Base-by-base conservation (phyloP, 1,284 basidiomycete genomes). In the Puccinia horiana region DNA sequence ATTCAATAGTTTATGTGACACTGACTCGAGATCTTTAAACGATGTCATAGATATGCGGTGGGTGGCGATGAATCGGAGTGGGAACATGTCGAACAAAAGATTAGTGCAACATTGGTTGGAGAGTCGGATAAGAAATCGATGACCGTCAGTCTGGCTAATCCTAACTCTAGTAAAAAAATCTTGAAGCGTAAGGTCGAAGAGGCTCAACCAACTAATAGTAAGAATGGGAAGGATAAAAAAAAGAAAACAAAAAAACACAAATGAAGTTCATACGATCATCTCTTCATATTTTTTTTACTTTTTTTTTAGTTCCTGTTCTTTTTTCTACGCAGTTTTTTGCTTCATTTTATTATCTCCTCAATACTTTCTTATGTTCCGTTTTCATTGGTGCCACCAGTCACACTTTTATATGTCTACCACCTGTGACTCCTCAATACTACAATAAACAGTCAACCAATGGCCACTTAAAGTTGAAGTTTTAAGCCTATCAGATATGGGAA, bases 61-160 rank as follows among this genome's bases (percentile, higher is more conserved):
- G 74, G 63, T 11, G 81, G 81, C 40, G 74, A 70, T n/a, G 63
- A 82, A 76, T 56, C 73, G 37, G 73, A 82, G 16, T 82, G 81
- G 81, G 67, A 82, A 49, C 47, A 76, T 44, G 61, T 70, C 58
- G 81, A 82, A 61, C 32, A 76, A n/a, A 76, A 76, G 37, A 49
- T 82, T n/a, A 29, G 63, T 14, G 29, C 76, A 52, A 74, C 56
- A 16, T 65, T 77, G 42, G 78, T 70, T 18, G 79, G 47, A 42
- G 40, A 37, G 40, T 26, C 40, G 0, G 58, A 65, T 5, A 69
- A 72, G n/a, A 74, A 74, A 49, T 63, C 58, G 14, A 40, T 82
- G 74, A 81, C 79, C 26, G 63, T 82, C 26, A 76, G 74, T 32
- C 54, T 82, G 35, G 63, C 52, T 6, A 82, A 82, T n/a, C 32